Conservation (phyloP, 306 rosid genomes). For the Luffa acutangula region DNA sequence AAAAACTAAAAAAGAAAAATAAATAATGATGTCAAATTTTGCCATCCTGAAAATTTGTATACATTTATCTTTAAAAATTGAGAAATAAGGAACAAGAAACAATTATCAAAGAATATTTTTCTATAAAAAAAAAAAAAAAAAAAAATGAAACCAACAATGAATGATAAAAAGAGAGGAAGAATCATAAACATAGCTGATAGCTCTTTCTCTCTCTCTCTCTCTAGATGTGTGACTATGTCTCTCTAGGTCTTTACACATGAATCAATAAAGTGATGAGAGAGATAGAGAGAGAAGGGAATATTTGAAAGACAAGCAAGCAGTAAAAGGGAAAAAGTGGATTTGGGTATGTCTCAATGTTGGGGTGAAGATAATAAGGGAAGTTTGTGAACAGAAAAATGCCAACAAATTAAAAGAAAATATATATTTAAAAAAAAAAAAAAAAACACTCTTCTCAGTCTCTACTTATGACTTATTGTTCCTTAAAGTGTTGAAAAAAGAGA, state of each 20-base stretch:
- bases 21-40: too few relatives aligned
- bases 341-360: constrained; percentile 2
- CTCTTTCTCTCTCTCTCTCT: background rate
- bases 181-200: background rate
- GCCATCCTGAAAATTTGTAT: too few relatives aligned
- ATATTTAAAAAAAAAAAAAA: background rate
- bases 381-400: background rate
- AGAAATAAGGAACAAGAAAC: too few relatives aligned
- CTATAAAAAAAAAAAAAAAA: too few relatives aligned
- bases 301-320: background rate
- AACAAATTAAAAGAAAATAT: background rate
- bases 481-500: background rate
- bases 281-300: background rate
- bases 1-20: too few relatives aligned
- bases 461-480: background rate
- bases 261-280: background rate
- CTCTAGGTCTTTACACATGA: background rate
- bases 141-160: too few relatives aligned
- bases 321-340: background rate
- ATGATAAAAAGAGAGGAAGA: too few relatives aligned
- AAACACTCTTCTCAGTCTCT: background rate
- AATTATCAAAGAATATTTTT: too few relatives aligned
- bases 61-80: too few relatives aligned
- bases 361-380: background rate
- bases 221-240: background rate